These are phyloP conservation scores for Aurifilum marmelostoma DNA, from an alignment of 2,329 filamentous ascomycete genomes.

Conservation along the genomic window DNA sequence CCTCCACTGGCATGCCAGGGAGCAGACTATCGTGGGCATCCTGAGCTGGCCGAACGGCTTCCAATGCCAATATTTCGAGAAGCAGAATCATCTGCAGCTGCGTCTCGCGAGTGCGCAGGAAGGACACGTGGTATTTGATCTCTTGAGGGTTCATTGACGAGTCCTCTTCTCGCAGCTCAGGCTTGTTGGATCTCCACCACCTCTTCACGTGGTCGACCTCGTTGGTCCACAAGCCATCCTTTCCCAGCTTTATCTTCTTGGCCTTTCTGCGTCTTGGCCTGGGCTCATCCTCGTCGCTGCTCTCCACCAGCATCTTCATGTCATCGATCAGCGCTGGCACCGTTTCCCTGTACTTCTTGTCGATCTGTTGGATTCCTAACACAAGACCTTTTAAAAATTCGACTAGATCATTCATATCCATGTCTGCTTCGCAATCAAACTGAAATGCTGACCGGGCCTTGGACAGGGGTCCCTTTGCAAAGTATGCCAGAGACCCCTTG, in stretches of 20 bases:
- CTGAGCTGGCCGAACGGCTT: constrained; percentile 52
- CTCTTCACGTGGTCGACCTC: constrained; percentile 67
- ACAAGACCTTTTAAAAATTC: constrained; percentile 70
- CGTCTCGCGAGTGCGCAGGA: constrained; percentile 74
- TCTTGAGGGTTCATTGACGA: constrained; percentile 52
- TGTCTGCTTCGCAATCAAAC: constrained; percentile 60
- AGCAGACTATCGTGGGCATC: constrained; percentile 50
- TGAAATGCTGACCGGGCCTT: constrained; percentile 73
- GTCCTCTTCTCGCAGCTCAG: constrained; percentile 52
- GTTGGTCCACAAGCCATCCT: constrained; percentile 67
- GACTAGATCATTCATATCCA: constrained; percentile 66
- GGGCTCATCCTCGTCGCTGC: constrained; percentile 52
- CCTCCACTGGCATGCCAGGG: constrained; percentile 46
- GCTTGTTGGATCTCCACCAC: constrained; percentile 71
- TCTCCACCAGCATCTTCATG: constrained; percentile 60
- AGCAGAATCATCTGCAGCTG: constrained; percentile 81
- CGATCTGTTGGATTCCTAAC: constrained; percentile 68
- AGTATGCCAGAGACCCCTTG: constrained; percentile 78
- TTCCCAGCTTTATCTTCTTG: constrained; percentile 70
- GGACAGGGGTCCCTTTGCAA: constrained; percentile 80
- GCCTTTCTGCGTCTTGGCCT: constrained; percentile 54
- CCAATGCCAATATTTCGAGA: constrained; percentile 74
- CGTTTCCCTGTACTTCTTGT: constrained; percentile 79
- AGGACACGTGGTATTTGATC: constrained; percentile 64
- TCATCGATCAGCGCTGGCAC: constrained; percentile 64